phyloP scores from a whole-genome alignment of 352 stramenopile genomes.

The Phytophthora kernoviae region DNA sequence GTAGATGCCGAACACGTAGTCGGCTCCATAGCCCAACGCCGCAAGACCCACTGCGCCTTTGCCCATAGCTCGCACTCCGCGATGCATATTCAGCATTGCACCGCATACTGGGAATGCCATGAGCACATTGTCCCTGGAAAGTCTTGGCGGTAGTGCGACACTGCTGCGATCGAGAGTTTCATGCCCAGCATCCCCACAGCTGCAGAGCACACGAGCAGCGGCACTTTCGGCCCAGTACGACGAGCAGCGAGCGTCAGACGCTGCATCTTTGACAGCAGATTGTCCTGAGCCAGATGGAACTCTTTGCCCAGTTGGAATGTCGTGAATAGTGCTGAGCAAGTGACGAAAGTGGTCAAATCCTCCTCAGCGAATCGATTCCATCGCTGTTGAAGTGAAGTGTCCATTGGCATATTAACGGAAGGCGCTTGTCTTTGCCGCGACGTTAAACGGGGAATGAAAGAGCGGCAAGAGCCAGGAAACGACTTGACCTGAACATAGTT shows the following conservation, averaged over 20 bases:
- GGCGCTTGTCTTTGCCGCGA: slow-evolving; percentile 15
- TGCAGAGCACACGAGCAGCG: slow-evolving; percentile 39
- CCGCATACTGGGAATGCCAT: slow-evolving; percentile 56
- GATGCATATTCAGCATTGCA: slow-evolving; percentile 47
- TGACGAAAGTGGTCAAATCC: slow-evolving; percentile 40
- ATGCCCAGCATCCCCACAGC: slow-evolving; percentile 60
- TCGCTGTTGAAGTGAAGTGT: slow-evolving; percentile 36
- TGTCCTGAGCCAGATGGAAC: slow-evolving; percentile 19
- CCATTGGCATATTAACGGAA: slow-evolving; percentile 12
- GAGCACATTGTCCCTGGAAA: slow-evolving; percentile 60
- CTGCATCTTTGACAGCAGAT: slow-evolving; percentile 9
- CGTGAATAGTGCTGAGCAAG: slow-evolving; percentile 35
- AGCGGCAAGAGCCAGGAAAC: background rate
- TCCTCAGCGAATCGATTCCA: slow-evolving; percentile 54
- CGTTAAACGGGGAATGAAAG: slow-evolving; percentile 29
- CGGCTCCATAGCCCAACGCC: slow-evolving; percentile 40
- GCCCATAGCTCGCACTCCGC: slow-evolving; percentile 44
- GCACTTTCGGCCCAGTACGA: slow-evolving; percentile 43
- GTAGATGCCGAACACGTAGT: slow-evolving; percentile 38
- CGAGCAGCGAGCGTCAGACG: slow-evolving; percentile 37
- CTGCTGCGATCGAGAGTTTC: slow-evolving; percentile 53
- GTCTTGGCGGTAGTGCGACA: slow-evolving; percentile 55
- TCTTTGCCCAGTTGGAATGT: slow-evolving; percentile 35
- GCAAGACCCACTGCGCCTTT: slow-evolving; percentile 43
- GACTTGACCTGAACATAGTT: background rate